Evolutionary conservation across 768 basidiomycete genomes (phyloP).

Genomic region (Cyathus striatus): DNA sequence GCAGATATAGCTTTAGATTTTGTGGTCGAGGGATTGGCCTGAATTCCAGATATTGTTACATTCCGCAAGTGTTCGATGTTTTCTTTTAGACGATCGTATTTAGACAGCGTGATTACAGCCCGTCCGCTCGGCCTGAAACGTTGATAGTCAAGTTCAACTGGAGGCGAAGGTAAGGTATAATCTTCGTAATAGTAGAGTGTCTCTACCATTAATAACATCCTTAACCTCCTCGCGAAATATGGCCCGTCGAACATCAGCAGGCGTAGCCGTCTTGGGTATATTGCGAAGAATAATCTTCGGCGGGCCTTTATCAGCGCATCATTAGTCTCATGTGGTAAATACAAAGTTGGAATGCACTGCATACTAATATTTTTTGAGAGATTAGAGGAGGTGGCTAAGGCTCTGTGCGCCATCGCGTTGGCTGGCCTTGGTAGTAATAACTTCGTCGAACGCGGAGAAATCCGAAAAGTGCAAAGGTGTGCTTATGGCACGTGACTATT

Average conservation of each 20-base stretch:
- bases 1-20: slow-evolving; percentile 8
- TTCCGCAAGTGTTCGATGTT: slow-evolving; percentile 38
- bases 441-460: no score
- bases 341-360: background rate
- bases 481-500: no score
- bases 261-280: slow-evolving; percentile 48
- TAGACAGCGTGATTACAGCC: slow-evolving; percentile 52
- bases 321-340: background rate
- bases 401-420: no score
- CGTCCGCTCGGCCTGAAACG: slow-evolving; percentile 53
- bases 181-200: background rate
- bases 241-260: slow-evolving; percentile 48
- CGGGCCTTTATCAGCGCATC: background rate
- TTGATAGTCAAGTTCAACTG: slow-evolving; percentile 58
- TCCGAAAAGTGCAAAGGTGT: no score
- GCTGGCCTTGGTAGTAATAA: no score
- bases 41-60: slow-evolving; percentile 40
- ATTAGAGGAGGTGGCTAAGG: background rate
- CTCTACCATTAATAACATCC: slow-evolving; percentile 42
- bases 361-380: background rate
- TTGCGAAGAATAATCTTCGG: slow-evolving; percentile 39
- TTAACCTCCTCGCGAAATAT: slow-evolving; percentile 34
- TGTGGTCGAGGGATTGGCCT: slow-evolving; percentile 27
- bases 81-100: slow-evolving; percentile 35
- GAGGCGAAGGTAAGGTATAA: slow-evolving; percentile 1